A percentile compares a stretch with the other conserved stretches of the same genome.
Evolutionary conservation across 331 rosid species (phyloP).

Genomic region (Quercus phellos): DNA sequence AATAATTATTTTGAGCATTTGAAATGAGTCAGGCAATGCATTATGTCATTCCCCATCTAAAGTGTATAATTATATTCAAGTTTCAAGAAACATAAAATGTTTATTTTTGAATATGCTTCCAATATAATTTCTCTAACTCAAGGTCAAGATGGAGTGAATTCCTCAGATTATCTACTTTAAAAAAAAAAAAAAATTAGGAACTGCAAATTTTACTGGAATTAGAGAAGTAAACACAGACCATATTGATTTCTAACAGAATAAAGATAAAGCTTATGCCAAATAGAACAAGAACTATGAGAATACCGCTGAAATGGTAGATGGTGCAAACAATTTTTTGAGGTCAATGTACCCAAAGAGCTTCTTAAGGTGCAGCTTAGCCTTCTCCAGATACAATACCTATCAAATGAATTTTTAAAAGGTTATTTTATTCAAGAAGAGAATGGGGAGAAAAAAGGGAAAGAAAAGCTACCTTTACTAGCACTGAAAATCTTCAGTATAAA

Average conservation of each 20-base stretch:
- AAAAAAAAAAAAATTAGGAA: too few species aligned
- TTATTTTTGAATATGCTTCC: not conserved
- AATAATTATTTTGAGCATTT: not conserved
- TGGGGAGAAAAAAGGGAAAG: too few species aligned
- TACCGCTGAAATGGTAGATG: slow-evolving; percentile 31
- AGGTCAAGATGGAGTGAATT: not conserved
- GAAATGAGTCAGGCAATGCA: not conserved
- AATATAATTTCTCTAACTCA: not conserved
- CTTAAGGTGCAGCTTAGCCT: not conserved
- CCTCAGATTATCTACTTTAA: not conserved
- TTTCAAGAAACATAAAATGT: too few species aligned
- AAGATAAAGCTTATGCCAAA: not conserved
- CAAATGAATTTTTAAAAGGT: not conserved
- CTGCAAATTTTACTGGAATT: too few species aligned
- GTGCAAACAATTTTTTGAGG: slow-evolving; percentile 20
- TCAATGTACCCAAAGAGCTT: slow-evolving; percentile 7
- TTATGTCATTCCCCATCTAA: not conserved
- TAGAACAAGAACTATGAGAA: not conserved
- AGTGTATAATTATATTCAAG: not conserved
- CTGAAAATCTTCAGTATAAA: not conserved
- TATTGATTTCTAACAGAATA: too few species aligned
- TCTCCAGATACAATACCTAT: slow-evolving; percentile 1
- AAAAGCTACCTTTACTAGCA: not conserved
- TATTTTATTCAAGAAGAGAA: not conserved
- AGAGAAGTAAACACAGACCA: too few species aligned